A percentile compares a stretch with the other conserved stretches of the same genome.
These are phyloP conservation scores for Fomitopsis betulina DNA, from an alignment of 1,284 basidiomycete species.

Conservation along the genomic window DNA sequence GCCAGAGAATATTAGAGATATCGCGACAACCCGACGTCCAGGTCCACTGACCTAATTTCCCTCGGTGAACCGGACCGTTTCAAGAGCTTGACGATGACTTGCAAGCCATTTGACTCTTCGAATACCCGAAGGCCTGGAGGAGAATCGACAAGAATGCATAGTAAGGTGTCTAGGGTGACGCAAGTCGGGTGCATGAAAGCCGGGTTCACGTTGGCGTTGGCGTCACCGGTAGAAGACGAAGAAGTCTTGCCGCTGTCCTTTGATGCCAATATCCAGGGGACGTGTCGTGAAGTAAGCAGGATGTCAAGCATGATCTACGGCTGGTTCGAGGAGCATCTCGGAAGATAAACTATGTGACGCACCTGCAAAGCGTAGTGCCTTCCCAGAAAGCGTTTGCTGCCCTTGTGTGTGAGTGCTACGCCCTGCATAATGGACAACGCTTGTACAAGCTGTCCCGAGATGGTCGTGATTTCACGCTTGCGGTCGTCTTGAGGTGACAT, in stretches of 20 bases:
- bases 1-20: neutral
- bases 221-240: slow-evolving; percentile 14
- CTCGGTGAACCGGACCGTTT: slow-evolving; percentile 79
- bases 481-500: slow-evolving; percentile 31
- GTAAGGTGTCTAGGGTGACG: slow-evolving; percentile 72
- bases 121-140: slow-evolving; percentile 69
- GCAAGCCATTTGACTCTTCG: slow-evolving; percentile 72
- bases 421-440: slow-evolving; percentile 76
- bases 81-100: slow-evolving; percentile 76
- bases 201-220: slow-evolving; percentile 15
- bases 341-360: slow-evolving; percentile 16
- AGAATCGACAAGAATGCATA: slow-evolving; percentile 83
- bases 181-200: slow-evolving; percentile 40
- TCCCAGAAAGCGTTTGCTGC: slow-evolving; percentile 68
- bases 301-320: slow-evolving; percentile 66
- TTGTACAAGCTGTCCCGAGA: slow-evolving; percentile 49
- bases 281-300: slow-evolving; percentile 64
- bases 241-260: slow-evolving; percentile 12
- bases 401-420: slow-evolving; percentile 62
- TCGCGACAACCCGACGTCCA: neutral
- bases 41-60: slow-evolving; percentile 66
- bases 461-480: slow-evolving; percentile 36
- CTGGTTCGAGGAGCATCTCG: neutral
- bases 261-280: slow-evolving; percentile 24
- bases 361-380: slow-evolving; percentile 73